phyloP scores from a whole-genome alignment of 192 early-diverging fungal genomes.

The Rhizophlyctis rosea region DNA sequence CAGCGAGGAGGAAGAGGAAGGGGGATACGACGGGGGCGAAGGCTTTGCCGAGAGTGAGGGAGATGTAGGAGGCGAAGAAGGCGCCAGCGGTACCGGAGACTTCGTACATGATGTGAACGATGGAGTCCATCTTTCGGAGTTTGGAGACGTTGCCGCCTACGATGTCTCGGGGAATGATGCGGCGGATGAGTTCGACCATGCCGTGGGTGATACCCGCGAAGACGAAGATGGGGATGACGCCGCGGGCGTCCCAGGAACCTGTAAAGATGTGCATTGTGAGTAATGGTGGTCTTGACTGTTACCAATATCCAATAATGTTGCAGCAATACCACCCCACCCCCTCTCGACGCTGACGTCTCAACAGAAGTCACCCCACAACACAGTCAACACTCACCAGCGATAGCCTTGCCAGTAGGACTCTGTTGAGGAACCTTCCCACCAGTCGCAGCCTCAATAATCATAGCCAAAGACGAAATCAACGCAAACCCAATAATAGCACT shows the following conservation, averaged over 20 bases:
- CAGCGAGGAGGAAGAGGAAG: constrained; percentile 45
- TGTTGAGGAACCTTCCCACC: constrained; percentile 36
- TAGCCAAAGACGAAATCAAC: constrained; percentile 38
- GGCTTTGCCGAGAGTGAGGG: constrained; percentile 39
- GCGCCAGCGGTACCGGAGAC: constrained; percentile 56
- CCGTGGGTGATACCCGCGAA: constrained; percentile 51
- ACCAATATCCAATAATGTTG: too few species aligned
- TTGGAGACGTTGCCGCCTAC: constrained; percentile 59
- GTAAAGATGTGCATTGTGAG: too few species aligned
- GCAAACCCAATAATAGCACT: constrained; percentile 41
- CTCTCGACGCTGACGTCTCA: too few species aligned
- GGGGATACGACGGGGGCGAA: constrained; percentile 47
- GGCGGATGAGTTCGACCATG: constrained; percentile 58
- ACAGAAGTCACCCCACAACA: too few species aligned
- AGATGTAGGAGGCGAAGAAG: constrained; percentile 44
- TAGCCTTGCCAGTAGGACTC: constrained; percentile 11
- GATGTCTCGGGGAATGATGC: constrained; percentile 58
- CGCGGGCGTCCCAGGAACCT: constrained; percentile 32
- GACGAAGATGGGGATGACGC: constrained; percentile 45
- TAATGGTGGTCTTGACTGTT: too few species aligned
- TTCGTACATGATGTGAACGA: constrained; percentile 58
- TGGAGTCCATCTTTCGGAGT: constrained; percentile 56
- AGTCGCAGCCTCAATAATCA: constrained; percentile 52
- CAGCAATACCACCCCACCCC: too few species aligned
- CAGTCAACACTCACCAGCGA: too few species aligned